These are phyloP conservation scores for Hirsutella thompsonii DNA, from an alignment of 2,329 filamentous ascomycete genomes.

Conservation along the genomic window DNA sequence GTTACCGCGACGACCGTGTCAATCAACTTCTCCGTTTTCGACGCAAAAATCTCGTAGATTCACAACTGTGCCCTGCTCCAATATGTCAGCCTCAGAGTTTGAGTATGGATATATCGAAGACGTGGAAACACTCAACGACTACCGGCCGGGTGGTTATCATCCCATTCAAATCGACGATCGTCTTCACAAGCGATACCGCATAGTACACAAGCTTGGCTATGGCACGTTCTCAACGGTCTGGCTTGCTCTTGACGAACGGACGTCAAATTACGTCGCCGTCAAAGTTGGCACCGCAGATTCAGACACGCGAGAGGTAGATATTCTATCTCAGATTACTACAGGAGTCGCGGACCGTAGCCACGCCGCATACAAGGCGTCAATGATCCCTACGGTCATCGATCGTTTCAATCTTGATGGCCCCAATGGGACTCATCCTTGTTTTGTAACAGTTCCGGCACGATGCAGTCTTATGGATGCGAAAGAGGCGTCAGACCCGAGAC, in stretches of 20 bases:
- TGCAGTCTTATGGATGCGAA: constrained; percentile 12
- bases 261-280: constrained; percentile 16
- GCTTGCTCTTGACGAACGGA: constrained; percentile 16
- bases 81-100: background rate
- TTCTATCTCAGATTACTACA: constrained; percentile 9
- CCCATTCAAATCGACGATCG: constrained; percentile 23
- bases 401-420: constrained; percentile 12
- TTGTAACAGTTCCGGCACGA: constrained; percentile 13
- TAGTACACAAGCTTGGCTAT: constrained; percentile 17
- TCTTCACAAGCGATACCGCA: constrained; percentile 15
- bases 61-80: too few relatives aligned
- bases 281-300: constrained; percentile 18
- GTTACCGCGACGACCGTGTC: too few relatives aligned
- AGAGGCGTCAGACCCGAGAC: constrained; percentile 4
- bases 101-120: constrained; percentile 10
- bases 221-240: constrained; percentile 19
- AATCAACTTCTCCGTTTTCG: too few relatives aligned
- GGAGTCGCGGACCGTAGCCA: background rate
- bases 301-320: constrained; percentile 8
- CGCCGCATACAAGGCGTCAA: background rate
- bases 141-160: constrained; percentile 23
- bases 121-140: constrained; percentile 14
- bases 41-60: too few relatives aligned
- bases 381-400: constrained; percentile 12
- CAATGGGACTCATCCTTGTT: constrained; percentile 16